Base-by-base conservation (phyloP, 2,329 filamentous ascomycete species). In the Chalaropsis ovoidea region DNA sequence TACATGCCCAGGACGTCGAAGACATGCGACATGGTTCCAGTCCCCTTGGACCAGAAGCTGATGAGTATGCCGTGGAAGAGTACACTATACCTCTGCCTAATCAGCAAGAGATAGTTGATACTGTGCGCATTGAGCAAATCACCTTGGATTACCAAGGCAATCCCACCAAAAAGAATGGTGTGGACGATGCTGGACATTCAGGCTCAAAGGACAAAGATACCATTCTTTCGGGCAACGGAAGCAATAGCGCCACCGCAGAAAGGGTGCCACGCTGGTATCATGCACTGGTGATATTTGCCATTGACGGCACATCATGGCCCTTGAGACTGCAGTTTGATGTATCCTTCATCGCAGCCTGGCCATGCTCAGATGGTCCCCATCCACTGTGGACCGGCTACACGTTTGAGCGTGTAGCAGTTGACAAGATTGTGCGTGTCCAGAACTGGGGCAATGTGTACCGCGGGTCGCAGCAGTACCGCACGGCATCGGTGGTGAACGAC, bases 341-440 rank as follows among this genome's bases (percentile, higher is more conserved):
- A 8, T 81, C 78, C n/a, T 88, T 87, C 71, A 77, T 88, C 62
- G 78, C 77, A n/a, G 83, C 84, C 1, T 86, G 82, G 78, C 84
- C 85, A 6, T 88, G 86, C 72, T 78, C 78, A 0, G 77, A 79
- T 31, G 84, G 84, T 0, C 85, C 85, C 13, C 85, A 88, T 72
- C 84, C 86, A 6, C 78, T 90, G 5, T 90, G 88, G 74, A 87
- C 86, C 72, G 87, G 89, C 72, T 90, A 89, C 71, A 75, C 78
- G 3, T 85, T 84, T 72, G 78, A 78, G 62, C 74, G 78, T 0
- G 80, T 87, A 47, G 78, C 80, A 64, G 85, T 82, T 1, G 86
- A 89, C 70, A 80, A 86, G 69, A 78, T 90, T 3, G 81, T 89
- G 19, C 78, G 81, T 45, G 81, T 90, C 60, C 76, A 80, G 42